phyloP scores from a whole-genome alignment of 345 rosid genomes.

The Aethionema arabicum region DNA sequence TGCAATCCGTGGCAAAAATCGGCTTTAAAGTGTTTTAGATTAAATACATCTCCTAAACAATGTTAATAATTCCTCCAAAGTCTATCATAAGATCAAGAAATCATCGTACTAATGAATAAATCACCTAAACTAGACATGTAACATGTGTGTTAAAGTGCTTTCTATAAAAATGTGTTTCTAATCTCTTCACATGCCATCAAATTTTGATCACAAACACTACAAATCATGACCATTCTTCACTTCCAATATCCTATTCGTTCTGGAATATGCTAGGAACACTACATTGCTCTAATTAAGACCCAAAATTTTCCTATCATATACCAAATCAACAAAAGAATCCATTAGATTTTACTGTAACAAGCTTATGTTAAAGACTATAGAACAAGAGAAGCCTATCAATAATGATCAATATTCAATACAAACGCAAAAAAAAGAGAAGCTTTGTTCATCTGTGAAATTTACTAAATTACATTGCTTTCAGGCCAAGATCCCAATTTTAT shows the following conservation, averaged over 20 bases:
- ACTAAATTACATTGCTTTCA: conserved; percentile 8
- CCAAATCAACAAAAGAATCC: background rate
- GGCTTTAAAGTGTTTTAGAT: no score
- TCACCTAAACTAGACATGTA: no score
- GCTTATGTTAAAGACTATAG: conserved; percentile 4
- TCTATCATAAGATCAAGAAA: no score
- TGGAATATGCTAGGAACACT: conserved; percentile 2
- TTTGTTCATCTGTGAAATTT: conserved; percentile 3
- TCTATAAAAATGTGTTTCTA: no score
- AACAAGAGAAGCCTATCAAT: conserved; percentile 8
- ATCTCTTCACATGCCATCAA: background rate
- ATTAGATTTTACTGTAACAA: background rate
- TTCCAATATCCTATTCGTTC: background rate
- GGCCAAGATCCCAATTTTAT: conserved; percentile 26
- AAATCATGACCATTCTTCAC: conserved; percentile 1
- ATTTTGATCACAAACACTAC: background rate
- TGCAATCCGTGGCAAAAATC: no score
- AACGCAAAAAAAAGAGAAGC: background rate
- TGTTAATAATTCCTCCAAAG: no score
- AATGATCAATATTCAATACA: background rate
- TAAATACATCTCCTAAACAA: no score
- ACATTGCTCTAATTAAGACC: conserved; percentile 4
- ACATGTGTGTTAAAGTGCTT: no score
- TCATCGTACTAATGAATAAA: no score
- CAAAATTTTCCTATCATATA: background rate